Evolutionary conservation across 352 stramenopile species (phyloP).

Genomic region (Phytophthora ramorum): DNA sequence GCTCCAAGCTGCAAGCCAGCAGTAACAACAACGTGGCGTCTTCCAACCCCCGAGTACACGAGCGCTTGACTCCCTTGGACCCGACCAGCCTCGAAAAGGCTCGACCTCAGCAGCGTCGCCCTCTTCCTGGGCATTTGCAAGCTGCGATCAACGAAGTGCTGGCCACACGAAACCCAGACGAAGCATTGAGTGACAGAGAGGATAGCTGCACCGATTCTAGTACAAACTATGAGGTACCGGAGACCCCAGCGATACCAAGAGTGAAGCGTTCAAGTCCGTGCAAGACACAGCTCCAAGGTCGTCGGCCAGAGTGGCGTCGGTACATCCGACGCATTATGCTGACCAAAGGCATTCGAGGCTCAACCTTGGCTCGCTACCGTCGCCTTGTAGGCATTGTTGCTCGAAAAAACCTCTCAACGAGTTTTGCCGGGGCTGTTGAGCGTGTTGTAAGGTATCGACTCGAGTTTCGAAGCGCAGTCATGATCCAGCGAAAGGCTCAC

Average conservation of each 20-base stretch:
- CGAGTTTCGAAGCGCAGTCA: constrained; percentile 20
- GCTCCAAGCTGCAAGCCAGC: constrained; percentile 12
- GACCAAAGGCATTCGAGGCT: constrained; percentile 36
- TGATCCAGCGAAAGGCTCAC: constrained; percentile 20
- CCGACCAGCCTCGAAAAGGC: constrained; percentile 19
- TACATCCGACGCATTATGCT: constrained; percentile 37
- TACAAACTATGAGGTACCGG: constrained; percentile 4
- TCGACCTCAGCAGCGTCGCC: constrained; percentile 1
- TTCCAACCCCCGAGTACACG: neutral
- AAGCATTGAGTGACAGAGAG: constrained; percentile 7
- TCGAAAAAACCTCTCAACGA: constrained; percentile 29
- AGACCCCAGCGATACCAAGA: constrained; percentile 4
- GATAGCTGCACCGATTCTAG: constrained; percentile 1
- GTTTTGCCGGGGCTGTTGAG: constrained; percentile 18
- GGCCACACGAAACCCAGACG: constrained; percentile 1
- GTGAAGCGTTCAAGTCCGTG: constrained; percentile 13
- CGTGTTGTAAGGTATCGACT: constrained; percentile 30
- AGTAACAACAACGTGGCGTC: constrained; percentile 13
- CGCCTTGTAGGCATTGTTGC: constrained; percentile 47
- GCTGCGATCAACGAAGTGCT: constrained; percentile 29
- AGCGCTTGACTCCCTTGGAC: constrained; percentile 17
- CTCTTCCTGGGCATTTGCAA: constrained; percentile 25
- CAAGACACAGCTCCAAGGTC: constrained; percentile 17
- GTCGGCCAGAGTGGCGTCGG: constrained; percentile 18
- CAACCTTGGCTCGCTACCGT: constrained; percentile 46